Percentiles rank a stretch among this genome's conserved stretches.
Evolutionary conservation across 2,329 filamentous ascomycete genomes (phyloP).

Genomic region (Thelonectria olida): DNA sequence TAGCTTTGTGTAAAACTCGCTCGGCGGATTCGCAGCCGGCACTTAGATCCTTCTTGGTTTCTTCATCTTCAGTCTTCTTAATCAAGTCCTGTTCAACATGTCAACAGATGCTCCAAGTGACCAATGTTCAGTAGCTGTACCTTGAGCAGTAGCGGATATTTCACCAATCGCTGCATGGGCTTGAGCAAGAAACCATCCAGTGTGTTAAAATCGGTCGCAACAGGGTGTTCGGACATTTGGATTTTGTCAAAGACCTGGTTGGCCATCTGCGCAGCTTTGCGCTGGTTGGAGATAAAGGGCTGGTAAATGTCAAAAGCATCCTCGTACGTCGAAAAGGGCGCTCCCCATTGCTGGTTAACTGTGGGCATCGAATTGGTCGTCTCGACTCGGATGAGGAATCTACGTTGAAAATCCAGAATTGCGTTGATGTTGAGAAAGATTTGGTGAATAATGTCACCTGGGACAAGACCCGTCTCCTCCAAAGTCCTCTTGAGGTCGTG

Average conservation of each 20-base stretch:
- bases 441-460: slow-evolving; percentile 89
- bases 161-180: slow-evolving; percentile 93
- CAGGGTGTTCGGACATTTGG: slow-evolving; percentile 75
- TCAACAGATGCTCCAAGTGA: slow-evolving; percentile 35
- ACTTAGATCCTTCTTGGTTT: slow-evolving; percentile 75
- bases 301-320: slow-evolving; percentile 93
- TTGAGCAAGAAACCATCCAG: slow-evolving; percentile 94
- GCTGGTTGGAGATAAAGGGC: slow-evolving; percentile 96
- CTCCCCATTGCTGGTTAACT: slow-evolving; percentile 88
- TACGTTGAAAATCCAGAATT: slow-evolving; percentile 92
- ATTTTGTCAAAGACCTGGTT: slow-evolving; percentile 90
- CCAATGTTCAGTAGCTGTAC: slow-evolving; percentile 53
- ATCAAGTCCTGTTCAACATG: slow-evolving; percentile 73
- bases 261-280: slow-evolving; percentile 87
- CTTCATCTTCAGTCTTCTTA: slow-evolving; percentile 83
- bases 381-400: slow-evolving; percentile 94
- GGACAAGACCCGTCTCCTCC: slow-evolving; percentile 86
- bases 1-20: slow-evolving; percentile 83
- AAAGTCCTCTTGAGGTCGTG: slow-evolving; percentile 91
- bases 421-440: slow-evolving; percentile 97
- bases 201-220: slow-evolving; percentile 87
- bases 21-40: slow-evolving; percentile 84
- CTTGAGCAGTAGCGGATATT: slow-evolving; percentile 91
- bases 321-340: slow-evolving; percentile 85
- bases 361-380: slow-evolving; percentile 88